Conservation (phyloP, 73 alveolate genomes). For the Blepharisma stoltei region DNA sequence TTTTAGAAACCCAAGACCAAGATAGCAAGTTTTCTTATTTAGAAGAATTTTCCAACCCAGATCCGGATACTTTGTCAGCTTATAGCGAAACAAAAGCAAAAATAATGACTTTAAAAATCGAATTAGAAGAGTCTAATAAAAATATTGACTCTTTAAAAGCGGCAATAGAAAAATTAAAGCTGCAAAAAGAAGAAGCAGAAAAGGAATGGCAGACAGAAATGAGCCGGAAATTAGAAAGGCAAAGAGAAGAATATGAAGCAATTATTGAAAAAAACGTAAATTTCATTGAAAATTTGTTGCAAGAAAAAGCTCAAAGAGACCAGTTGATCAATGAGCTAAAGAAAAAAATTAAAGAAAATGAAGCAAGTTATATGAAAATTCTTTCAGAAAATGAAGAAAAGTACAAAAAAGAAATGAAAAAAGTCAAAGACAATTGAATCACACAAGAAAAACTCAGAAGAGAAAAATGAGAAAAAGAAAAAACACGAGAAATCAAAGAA, state of each 20-base stretch:
- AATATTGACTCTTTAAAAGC: conserved; percentile 57
- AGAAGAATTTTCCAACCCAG: not conserved
- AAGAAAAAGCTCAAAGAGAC: conserved; percentile 51
- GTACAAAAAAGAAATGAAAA: conserved; percentile 50
- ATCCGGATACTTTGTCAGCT: not conserved
- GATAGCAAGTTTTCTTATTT: not conserved
- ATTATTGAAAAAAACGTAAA: conserved; percentile 44
- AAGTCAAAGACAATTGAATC: conserved; percentile 58
- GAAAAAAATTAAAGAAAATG: conserved; percentile 39
- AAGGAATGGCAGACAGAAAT: conserved; percentile 42
- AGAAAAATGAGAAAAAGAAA: conserved; percentile 65
- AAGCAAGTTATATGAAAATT: conserved; percentile 39
- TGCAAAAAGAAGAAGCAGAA: conserved; percentile 50
- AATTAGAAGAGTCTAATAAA: conserved; percentile 60
- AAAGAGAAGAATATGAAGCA: conserved; percentile 55
- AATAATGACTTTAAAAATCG: conserved; percentile 32
- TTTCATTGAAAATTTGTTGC: conserved; percentile 52
- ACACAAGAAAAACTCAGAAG: conserved; percentile 56
- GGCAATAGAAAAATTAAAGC: conserved; percentile 48
- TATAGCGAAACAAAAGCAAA: conserved; percentile 24
- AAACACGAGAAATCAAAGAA: conserved; percentile 65
- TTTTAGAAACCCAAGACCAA: conserved; percentile 1
- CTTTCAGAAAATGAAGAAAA: conserved; percentile 41
- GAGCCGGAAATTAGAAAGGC: conserved; percentile 45
- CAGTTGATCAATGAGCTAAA: conserved; percentile 36